Base-by-base conservation (phyloP, 2,329 filamentous ascomycete species). In the Botrytis paeoniae region DNA sequence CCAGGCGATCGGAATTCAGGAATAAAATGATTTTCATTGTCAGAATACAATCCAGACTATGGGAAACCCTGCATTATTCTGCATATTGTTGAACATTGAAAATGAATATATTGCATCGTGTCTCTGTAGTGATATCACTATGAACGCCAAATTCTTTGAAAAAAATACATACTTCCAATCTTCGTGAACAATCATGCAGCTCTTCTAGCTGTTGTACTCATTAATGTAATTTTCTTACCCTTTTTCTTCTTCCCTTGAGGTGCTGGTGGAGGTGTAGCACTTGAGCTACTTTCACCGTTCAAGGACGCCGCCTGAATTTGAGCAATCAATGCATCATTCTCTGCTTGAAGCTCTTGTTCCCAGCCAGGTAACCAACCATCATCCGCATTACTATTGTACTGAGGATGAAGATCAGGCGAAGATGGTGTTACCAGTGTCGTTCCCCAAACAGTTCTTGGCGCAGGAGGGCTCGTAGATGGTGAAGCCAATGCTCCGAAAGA, bases 291-390 rank as follows among this genome's bases (percentile, higher is more conserved):
- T 59, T 77, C 75, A 14, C 78, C 77, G 43, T 61, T 85, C 81
- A 66, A 86, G 75, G 32, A 85, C 81, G 70, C 89, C 80, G 87
- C 87, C 78, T 89, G 86, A 78, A 90, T 84, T 80, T 90, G 88
- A 78, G 86, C 81, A 22, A 87, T 85, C 8, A 91, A 79, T 78
- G 88, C 82, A 57, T 41, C 61, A 70, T 88, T 85, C 72, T 94
- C 91, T 2, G 88, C 86, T 22, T 89, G 85, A 25, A 97, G 81
- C 73, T 97, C 89, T 73, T 92, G 90, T 78, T 97, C 93, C 91
- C 91, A 93, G 2, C 91, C 93, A 78, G 93, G 91, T 25, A 95
- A 84, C 95, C 95, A 98, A 0, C 95, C 95, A 80, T 98, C 95
- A 75, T 94, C 89, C 3, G 82, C 83, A 62, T 79, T 77, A 35